Base-by-base conservation (phyloP, 441 rosid genomes). In the Aquilaria agallochum region DNA sequence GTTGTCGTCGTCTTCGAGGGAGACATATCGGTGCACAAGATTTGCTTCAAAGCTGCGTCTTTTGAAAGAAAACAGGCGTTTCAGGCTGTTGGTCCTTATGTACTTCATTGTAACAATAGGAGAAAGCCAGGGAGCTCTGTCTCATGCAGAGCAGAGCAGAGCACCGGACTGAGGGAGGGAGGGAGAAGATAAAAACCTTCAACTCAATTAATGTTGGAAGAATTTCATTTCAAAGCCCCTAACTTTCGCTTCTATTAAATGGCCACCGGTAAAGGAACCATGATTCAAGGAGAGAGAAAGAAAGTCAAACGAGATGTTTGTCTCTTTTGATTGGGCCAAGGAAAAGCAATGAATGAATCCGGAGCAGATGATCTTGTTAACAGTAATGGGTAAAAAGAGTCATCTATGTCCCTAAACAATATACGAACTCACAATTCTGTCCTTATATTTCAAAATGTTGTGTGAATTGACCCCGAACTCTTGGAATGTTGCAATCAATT, bases 61-160 rank as follows among this genome's bases (percentile, higher is more conserved):
- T 78, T 76, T 82, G 0, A 90, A 65, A 10, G 92, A 82, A 75
- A 90, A 87, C 44, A 90, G 78, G 14, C 92, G 86, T 72, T 83
- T 85, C 76, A 87, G 71, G 81, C 92, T 87, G 67, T 81, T 81
- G 70, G 86, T 81, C 66, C 91, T 63, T 57, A 85, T 80, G 62
- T 89, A 87, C 73, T 89, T 91, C 97, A 91, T 91, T 70, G 68
- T 13, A 54, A 50, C 63, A 60, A 36, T 52, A 50, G 46, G 36
- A 59, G 50, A 15, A 45, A 48, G 53, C 20, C 47, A 76, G 66
- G 71, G 36, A 32, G 57, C 75, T 70, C 64, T 68, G 80, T 70
- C 60, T 77, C 74, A 69, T 69, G 76, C 66, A 66, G 59, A 50
- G 54, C 56, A 20, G 20, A 20, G 20, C 20, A 20, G 20, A 20